Base-by-base conservation (phyloP, 495 filamentous ascomycete species). In the Talaromyces borbonicus region DNA sequence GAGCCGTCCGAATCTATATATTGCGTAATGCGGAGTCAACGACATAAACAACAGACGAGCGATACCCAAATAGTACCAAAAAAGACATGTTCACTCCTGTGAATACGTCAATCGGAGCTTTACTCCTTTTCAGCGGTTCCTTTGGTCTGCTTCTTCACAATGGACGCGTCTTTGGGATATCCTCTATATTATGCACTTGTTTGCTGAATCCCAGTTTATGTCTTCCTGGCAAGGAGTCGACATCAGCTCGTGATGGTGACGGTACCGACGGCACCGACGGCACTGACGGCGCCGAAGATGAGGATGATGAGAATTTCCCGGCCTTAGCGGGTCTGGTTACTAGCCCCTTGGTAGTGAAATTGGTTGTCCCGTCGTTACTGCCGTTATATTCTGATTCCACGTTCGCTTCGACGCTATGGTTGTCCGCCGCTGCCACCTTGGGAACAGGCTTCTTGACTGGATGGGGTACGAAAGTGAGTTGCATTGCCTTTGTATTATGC, bases 41-140 rank as follows among this genome's bases (percentile, higher is more conserved):
- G n/a, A n/a, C n/a, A n/a, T n/a, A n/a, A n/a, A n/a, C n/a, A n/a
- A n/a, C n/a, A n/a, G n/a, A n/a, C n/a, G n/a, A n/a, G n/a, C n/a
- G n/a, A n/a, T n/a, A n/a, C n/a, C n/a, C n/a, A n/a, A n/a, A n/a
- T n/a, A n/a, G n/a, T n/a, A n/a, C n/a, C n/a, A n/a, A n/a, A n/a
- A n/a, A n/a, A n/a, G n/a, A n/a, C 30, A 80, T 80, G 77, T 79
- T 80, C 52, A 80, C 77, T 0, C 75, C 77, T 0, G 42, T 80
- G 8, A 65, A 78, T 45, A 76, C 77, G 5, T 65, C 71, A 8
- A 47, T 79, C 8, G 77, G 77, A 4, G 75, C 77, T 1, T 47
- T 79, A 1, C 54, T 81, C 29, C 63, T 81, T 36, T 73, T 71
- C 52, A 68, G 75, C 45, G 65, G 69, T 26, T 75, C 74, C 0